Conservation (phyloP, 352 stramenopile species). For the Phytophthora meadii region DNA sequence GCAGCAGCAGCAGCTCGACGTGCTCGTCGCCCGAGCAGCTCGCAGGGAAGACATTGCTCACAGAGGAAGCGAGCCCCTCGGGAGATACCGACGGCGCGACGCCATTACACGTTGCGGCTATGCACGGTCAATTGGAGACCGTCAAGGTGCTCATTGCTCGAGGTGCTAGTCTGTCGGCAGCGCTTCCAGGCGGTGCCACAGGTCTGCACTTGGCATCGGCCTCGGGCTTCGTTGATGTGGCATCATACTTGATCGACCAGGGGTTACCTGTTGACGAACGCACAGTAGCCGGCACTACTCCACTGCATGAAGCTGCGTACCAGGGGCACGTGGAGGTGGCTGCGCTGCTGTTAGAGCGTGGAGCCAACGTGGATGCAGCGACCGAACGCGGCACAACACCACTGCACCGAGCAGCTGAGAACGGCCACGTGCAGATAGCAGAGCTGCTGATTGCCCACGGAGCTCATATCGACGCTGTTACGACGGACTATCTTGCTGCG, state of each 20-base stretch:
- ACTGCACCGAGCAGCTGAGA: conserved; percentile 61
- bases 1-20: conserved; percentile 33
- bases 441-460: conserved; percentile 57
- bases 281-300: conserved; percentile 51
- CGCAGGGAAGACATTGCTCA: conserved; percentile 26
- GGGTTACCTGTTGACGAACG: conserved; percentile 44
- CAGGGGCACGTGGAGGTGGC: conserved; percentile 57
- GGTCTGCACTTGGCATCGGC: conserved; percentile 63
- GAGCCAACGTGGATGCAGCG: conserved; percentile 56
- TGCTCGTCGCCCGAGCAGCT: conserved; percentile 41
- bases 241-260: conserved; percentile 50
- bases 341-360: conserved; percentile 44
- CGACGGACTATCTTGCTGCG: conserved; percentile 53
- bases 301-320: conserved; percentile 59
- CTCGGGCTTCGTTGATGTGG: conserved; percentile 49
- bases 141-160: conserved; percentile 53
- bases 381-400: conserved; percentile 58
- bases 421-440: conserved; percentile 56
- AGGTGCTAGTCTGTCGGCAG: conserved; percentile 51
- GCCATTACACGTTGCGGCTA: conserved; percentile 61
- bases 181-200: conserved; percentile 48
- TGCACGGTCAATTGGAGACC: conserved; percentile 69
- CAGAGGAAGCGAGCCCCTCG: conserved; percentile 24
- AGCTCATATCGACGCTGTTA: conserved; percentile 66
- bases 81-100: conserved; percentile 51